Base-by-base conservation (phyloP, 2,329 filamentous ascomycete species). In the Aspergillus costaricaensis region DNA sequence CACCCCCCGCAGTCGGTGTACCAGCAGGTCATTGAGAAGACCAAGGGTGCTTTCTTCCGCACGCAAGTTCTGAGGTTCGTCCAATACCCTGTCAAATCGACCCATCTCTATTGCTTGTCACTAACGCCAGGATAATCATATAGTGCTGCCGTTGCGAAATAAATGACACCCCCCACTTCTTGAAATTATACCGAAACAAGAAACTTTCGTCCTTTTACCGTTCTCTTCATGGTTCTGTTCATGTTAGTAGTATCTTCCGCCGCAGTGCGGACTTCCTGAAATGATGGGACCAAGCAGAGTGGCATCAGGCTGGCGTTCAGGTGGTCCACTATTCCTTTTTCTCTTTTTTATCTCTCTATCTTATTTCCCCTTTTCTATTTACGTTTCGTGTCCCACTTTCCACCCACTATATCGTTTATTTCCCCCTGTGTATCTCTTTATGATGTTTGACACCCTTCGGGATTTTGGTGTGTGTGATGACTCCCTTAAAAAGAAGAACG, bases 11-110 rank as follows among this genome's bases (percentile, higher is more conserved):
- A 96, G 83, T 96, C 92, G 66, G 94, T 99, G 68, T 98, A 99
- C 81, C 94, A 97, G 82, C 94, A 99, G 80, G 95, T 99, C 73
- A 99, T 99, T 74, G 95, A 99, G 86, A 88, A 92, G 81, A 99
- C 95, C 61, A 98, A 98, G 87, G 95, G 95, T 66, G 93, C 92
- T 60, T 98, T 98, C 86, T 99, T 99, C 87, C 84, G 95, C 75
- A 99, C 95, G 66, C 95, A 98, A 77, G 95, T 99, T 55, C 84
- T 99, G 69, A 96, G 83, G 74, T 79, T 64, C 54, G 68, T 65
- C 38, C 12, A 14, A 14, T 36, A 36, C 21, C 27, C 39, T 12
- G 12, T 19, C 2, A 21, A 10, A 17, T n/a, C 38, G 47, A 21
- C 32, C 19, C 6, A 48, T 36, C 14, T 57, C 7, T 44, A 14